Evolutionary conservation across 2,329 filamentous ascomycete species (phyloP), one percentile per base, ranked within the genome.

Genomic region (Teratosphaeriaceae sp.): DNA sequence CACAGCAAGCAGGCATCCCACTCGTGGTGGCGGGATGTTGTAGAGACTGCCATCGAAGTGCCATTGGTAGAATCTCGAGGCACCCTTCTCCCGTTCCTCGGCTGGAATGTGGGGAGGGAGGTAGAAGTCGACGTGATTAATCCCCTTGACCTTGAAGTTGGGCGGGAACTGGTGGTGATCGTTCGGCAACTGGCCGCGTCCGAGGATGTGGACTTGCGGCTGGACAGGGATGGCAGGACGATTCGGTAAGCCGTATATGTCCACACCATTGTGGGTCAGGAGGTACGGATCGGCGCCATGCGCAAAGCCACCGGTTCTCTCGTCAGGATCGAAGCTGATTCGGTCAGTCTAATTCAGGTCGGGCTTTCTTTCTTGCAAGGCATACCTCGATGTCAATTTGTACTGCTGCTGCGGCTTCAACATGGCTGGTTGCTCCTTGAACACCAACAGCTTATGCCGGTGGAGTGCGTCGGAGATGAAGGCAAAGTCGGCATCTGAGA

Each of bases 401-500:
- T 35, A 49, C n/a, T 44, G 43, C 22, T 49, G 46, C 40, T 49
- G 46, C 26, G 46, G 46, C 16, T 13, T 46, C 8, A 49, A 26
- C 43, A 49, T 49, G 13, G 33, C 30, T 20, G 46, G 46, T 21
- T 49, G 46, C 26, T 46, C 36, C 20, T 49, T 49, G 46, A 48
- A 48, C 1, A 48, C 43, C 11, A 48, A 36, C n/a, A 48, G 19
- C 36, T 48, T 48, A 23, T 48, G 46, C 37, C 41, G 30, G 27
- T 49, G 43, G 20, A 49, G 31, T 19, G 46, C 46, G 36, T 46
- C 46, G 16, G 22, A 39, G 18, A 49, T 49, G 8, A 49, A 42
- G 18, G 39, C 40, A 23, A 49, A 49, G 36, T 49, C 46, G 16
- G 40, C 44, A 35, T 43, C 43, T 7, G 30, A 43, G 37, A 49